phyloP scores from a whole-genome alignment of 768 basidiomycete genomes.

The Collybia sp. region DNA sequence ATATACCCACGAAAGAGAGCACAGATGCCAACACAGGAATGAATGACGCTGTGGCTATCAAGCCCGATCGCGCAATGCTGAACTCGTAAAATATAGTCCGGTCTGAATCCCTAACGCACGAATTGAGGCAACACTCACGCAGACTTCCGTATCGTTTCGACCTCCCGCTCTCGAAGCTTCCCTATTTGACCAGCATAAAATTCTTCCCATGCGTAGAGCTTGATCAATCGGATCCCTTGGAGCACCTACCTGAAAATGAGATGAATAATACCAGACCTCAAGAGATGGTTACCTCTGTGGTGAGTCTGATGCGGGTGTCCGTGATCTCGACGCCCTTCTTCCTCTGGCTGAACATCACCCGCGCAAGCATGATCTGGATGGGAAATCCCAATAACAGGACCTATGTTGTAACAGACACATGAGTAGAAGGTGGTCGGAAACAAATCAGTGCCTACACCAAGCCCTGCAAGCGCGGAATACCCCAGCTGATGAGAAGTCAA shows the following conservation, averaged over 20 bases:
- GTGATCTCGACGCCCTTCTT: conserved; percentile 44
- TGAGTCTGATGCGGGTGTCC: conserved; percentile 46
- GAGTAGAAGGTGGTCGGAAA: conserved; percentile 2
- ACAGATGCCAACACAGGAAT: conserved; percentile 49
- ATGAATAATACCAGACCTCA: not conserved
- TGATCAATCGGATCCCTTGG: conserved; percentile 63
- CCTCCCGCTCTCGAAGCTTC: conserved; percentile 29
- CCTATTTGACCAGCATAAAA: conserved; percentile 41
- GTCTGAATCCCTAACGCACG: not conserved
- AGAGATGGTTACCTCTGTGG: conserved; percentile 36
- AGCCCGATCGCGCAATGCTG: conserved; percentile 28
- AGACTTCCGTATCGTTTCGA: conserved; percentile 29
- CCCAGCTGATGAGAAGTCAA: conserved; percentile 29
- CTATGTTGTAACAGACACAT: conserved; percentile 14
- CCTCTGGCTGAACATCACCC: conserved; percentile 38
- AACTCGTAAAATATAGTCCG: conserved; percentile 6
- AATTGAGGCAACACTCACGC: conserved; percentile 22
- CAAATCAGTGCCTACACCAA: conserved; percentile 27
- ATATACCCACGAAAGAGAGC: conserved; percentile 41
- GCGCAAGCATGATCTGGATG: conserved; percentile 37
- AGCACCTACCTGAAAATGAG: conserved; percentile 32
- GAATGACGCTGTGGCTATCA: conserved; percentile 43
- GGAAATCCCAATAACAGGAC: conserved; percentile 46
- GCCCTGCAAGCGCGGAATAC: conserved; percentile 49
- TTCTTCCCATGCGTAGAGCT: conserved; percentile 55